Conservation (phyloP, 2,329 filamentous ascomycete genomes). For the Bipolaris bicolor region DNA sequence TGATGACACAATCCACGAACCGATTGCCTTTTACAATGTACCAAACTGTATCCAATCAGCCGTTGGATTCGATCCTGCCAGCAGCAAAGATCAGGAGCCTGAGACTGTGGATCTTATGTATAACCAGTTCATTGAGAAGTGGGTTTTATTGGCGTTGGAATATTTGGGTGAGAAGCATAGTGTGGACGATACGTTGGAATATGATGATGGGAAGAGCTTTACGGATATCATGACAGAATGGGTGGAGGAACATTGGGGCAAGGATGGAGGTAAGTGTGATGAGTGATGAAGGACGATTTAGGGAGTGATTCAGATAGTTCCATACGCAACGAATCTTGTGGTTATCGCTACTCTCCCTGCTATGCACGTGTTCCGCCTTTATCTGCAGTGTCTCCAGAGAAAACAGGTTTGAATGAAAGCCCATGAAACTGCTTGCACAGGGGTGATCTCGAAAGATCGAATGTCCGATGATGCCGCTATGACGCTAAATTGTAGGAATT, state of each 20-base stretch:
- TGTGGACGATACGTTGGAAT: constrained; percentile 58
- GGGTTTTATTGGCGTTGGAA: constrained; percentile 76
- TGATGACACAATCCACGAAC: constrained; percentile 84
- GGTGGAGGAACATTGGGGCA: constrained; percentile 62
- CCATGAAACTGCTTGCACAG: not conserved
- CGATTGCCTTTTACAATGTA: constrained; percentile 74
- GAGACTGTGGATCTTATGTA: constrained; percentile 86
- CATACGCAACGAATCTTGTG: not conserved
- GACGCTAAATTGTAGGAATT: too few species aligned
- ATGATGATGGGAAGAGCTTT: constrained; percentile 60
- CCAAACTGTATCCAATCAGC: constrained; percentile 83
- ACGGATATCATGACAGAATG: constrained; percentile 65
- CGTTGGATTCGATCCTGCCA: constrained; percentile 60
- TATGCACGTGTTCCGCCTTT: not conserved
- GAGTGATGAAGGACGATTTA: not conserved
- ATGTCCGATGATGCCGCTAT: not conserved
- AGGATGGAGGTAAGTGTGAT: constrained; percentile 21
- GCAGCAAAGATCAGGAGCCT: constrained; percentile 56
- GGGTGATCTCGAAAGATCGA: not conserved
- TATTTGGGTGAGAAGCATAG: constrained; percentile 61
- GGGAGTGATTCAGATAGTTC: not conserved
- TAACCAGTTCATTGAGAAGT: constrained; percentile 86
- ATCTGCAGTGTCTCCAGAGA: not conserved
- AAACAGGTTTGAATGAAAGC: not conserved
- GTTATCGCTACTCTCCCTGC: not conserved